Base-by-base conservation (phyloP, 2,329 filamentous ascomycete species). In the Aspergillus novoparasiticus region DNA sequence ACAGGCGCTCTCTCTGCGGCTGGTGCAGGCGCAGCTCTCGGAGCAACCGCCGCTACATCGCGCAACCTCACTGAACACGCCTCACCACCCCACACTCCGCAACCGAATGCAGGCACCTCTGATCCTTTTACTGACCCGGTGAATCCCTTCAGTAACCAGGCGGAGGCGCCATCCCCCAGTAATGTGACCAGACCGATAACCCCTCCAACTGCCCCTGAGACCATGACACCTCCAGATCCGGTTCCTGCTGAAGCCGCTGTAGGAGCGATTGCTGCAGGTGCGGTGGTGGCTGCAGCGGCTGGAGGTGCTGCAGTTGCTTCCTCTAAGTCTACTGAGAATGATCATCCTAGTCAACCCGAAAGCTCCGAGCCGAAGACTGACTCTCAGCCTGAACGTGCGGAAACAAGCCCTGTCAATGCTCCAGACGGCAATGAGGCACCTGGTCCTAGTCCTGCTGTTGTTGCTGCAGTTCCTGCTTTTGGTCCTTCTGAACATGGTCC, bases 111-210 rank as follows among this genome's bases (percentile, higher is more conserved):
- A 64, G 68, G 81, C 78, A 48, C 72, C 70, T 69, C 76, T 73
- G 66, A 83, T 82, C 79, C 79, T 8, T 81, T 81, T 75, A 79
- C 81, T 58, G 83, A 89, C 72, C 80, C 84, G 2, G 81, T 82
- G 64, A 93, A 95, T 74, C 92, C 92, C 23, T 95, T 95, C 76
- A 88, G 86, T 57, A 84, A 84, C 70, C 84, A 87, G 66, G 84
- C 85, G 45, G 86, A 88, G 51, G 75, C 82, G 77, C 59, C 72
- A 11, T 69, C 73, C 2, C 70, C 75, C 43, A 56, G 54, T 23
- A 57, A 57, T 45, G 36, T 62, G 21, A 19, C 55, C 21, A 60
- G 54, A 2, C 46, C 63, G 1, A 34, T 34, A 39, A 61, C 54
- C 43, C 64, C 69, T 36, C 54, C 66, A 10, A 55, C 46, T 53